Percentiles rank a stretch among this genome's conserved stretches.
phyloP scores from a whole-genome alignment of 306 rosid genomes.

The Corylus americana region DNA sequence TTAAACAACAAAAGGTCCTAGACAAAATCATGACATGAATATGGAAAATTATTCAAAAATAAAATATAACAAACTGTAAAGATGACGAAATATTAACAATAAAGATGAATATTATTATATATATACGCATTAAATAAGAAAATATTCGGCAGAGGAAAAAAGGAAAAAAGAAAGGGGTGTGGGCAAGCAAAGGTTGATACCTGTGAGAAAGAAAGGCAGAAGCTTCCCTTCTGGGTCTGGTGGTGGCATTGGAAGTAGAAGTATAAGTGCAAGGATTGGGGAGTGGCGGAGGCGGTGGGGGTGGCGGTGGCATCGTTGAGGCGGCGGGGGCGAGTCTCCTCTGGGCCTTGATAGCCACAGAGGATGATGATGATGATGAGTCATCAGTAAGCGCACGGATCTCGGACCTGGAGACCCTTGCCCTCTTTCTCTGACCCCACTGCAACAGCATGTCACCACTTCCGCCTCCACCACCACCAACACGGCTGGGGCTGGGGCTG shows the following conservation, averaged over 20 bases:
- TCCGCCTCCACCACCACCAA: slow-evolving; percentile 34
- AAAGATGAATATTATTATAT: neutral
- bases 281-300: slow-evolving; percentile 50
- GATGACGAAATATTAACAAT: neutral
- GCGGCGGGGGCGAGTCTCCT: slow-evolving; percentile 26
- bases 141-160: neutral
- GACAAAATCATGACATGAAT: neutral
- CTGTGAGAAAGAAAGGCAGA: slow-evolving; percentile 42
- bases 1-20: neutral
- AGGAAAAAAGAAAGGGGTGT: neutral
- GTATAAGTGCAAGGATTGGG: slow-evolving; percentile 32
- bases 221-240: slow-evolving; percentile 46
- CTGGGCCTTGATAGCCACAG: slow-evolving; percentile 34
- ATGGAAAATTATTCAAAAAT: neutral
- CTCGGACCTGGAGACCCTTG: slow-evolving; percentile 56
- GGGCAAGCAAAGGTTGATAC: slow-evolving; percentile 25
- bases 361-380: slow-evolving; percentile 48
- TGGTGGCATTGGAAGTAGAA: slow-evolving; percentile 27
- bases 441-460: slow-evolving; percentile 57
- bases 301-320: slow-evolving; percentile 37
- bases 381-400: slow-evolving; percentile 49
- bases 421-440: slow-evolving; percentile 68
- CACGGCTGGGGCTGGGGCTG: slow-evolving; percentile 38
- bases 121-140: neutral
- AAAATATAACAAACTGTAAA: no score